Evolutionary conservation across 805 yeast species (phyloP), one percentile per base, ranked within the genome.

Genomic region (Yarrowia porcina): DNA sequence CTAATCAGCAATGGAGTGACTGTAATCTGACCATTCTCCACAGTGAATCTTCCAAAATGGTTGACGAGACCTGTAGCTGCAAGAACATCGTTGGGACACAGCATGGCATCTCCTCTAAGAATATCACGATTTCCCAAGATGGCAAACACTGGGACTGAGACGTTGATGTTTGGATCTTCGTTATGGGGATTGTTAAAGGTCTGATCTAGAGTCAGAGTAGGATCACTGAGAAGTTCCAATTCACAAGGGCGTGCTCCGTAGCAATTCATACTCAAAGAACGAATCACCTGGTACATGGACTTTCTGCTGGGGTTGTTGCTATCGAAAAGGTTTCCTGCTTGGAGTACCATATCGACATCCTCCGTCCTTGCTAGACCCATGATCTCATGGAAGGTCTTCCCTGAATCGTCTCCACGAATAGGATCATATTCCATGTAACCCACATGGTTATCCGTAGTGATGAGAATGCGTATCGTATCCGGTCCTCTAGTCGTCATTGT

Each of bases 91-190:
- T 94, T 78, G 0, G 99, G 96, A 62, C 92, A 85, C 13, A 94
- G 76, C 61, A 89, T 75, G 2, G 73, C 72, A 61, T 85, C 89
- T 1, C 98, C 98, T 0, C 96, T 89, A 3, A 96, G 89, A 74
- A 94, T 98, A 74, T 94, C 99, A 72, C 94, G 99, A 70, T 94
- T 94, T 2, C 99, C 99, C 49, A 93, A 85, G 4, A 94, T 93
- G 7, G 92, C 93, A 77, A 94, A 90, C 9, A 94, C 82, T 0
- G 99, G 99, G 15, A 92, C 82, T 0, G 96, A 85, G 2, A 94
- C 86, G 73, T 94, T 94, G 65, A 90, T 74, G 72, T 94, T 90
- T 1, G 93, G 90, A 72, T 94, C 98, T 70, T 90, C 94, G 72
- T 89, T 96, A 70, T 91, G 91, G 27, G 92, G 88, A 63, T 83